These are phyloP conservation scores for Venturia effusa DNA, from an alignment of 2,329 filamentous ascomycete genomes.

Conservation along the genomic window DNA sequence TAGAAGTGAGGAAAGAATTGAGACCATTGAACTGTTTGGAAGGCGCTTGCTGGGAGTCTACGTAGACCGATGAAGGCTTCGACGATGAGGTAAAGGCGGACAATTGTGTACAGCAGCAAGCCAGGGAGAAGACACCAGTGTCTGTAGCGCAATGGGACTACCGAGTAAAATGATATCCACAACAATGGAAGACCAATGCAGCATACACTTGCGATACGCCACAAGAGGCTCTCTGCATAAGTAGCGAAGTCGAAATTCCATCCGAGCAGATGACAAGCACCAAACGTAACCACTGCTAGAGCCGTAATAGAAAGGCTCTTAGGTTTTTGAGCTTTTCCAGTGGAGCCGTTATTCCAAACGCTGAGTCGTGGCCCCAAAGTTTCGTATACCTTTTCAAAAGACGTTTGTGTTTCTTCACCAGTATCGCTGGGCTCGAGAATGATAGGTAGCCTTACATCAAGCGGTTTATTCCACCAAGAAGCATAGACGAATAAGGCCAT, in stretches of 20 bases:
- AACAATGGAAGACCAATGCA: not conserved
- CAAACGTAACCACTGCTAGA: not conserved
- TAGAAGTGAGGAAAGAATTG: slow-evolving; percentile 5
- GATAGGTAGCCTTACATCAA: slow-evolving; percentile 14
- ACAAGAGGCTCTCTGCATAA: slow-evolving; percentile 12
- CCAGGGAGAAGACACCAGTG: not conserved
- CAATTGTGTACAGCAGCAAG: not conserved
- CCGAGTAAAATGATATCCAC: not conserved
- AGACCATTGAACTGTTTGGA: not conserved
- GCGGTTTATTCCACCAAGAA: slow-evolving; percentile 15
- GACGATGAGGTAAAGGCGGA: not conserved
- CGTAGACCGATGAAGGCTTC: not conserved
- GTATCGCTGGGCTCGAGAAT: not conserved
- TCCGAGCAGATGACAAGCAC: slow-evolving; percentile 12
- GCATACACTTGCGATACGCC: slow-evolving; percentile 14
- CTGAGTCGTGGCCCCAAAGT: too few species aligned
- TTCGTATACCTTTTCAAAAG: not conserved
- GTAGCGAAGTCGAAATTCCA: slow-evolving; percentile 15
- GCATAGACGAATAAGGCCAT: slow-evolving; percentile 14
- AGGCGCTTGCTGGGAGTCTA: not conserved
- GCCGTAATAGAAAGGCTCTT: too few species aligned
- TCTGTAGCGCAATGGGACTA: not conserved
- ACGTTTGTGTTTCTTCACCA: not conserved
- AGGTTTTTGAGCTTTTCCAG: too few species aligned
- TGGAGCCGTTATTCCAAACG: too few species aligned